Base-by-base conservation (phyloP, 2,329 filamentous ascomycete genomes). In the Penicillium expansum region DNA sequence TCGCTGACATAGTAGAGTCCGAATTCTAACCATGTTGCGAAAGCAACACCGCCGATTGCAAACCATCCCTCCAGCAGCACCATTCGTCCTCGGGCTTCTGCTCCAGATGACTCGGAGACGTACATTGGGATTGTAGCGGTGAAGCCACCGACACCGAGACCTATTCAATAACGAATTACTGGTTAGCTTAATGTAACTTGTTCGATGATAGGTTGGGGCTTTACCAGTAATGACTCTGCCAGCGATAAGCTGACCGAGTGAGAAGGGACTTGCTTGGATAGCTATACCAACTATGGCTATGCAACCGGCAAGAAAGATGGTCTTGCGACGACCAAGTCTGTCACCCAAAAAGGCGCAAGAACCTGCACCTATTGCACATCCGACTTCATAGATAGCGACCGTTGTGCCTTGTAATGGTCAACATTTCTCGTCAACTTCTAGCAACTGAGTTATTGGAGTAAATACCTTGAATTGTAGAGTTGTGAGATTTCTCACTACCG, bases 21-120 rank as follows among this genome's bases (percentile, higher is more conserved):
- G 29, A 75, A 70, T 45, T 76, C 75, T 8, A 77, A 63, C 70
- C 74, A 77, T 42, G 73, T 72, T 11, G 72, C 75, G 13, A 62
- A 44, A 11, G 48, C 62, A 29, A 62, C 45, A 11, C 61, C 61
- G 6, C 60, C 58, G n/a, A 62, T 62, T 3, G 60, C 60, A 50
- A 62, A 62, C 60, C 60, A 62, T 10, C 61, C 61, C 20, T 63
- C 56, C 2, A 63, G 35, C n/a, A 63, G 39, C 16, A 63, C 61
- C 61, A 62, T 63, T n/a, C 55, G 47, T 38, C 61, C 61, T 29
- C 61, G 61, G 22, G 55, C 55, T n/a, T 56, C 60, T 22, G 61
- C 55, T 7, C 44, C 41, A 16, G 61, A 62, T 11, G 60, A 62
- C 29, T 63, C 61, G 10, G 61, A 63, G 16, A 63, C 60, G 22